Base-by-base conservation (phyloP, 2,329 filamentous ascomycete genomes). In the Colletotrichum truncatum region DNA sequence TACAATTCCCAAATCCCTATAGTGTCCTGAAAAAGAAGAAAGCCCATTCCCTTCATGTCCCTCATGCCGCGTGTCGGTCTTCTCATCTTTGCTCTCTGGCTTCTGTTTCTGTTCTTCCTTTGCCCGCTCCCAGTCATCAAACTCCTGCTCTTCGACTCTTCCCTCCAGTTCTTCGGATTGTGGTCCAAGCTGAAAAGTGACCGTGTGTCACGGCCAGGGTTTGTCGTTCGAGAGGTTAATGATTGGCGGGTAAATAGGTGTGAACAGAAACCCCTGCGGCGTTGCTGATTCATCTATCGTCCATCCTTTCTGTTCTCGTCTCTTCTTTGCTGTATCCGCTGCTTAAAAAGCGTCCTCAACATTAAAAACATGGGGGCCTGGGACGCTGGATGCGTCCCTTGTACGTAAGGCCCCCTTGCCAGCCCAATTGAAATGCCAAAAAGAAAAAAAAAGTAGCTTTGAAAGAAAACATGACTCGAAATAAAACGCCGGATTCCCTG, bases 401-500 rank as follows among this genome's bases (percentile, higher is more conserved):
- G 25, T n/a, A n/a, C n/a, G 45, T 48, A 26, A 16, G 25, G 23
- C 48, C n/a, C 63, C 43, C 62, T 21, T 30, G 57, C 63, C 63
- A 30, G 43, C 63, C 63, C 57, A 55, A 18, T n/a, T 39, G 18
- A 63, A 55, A 63, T 39, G 57, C 57, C 49, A 21, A 30, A 53
- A 43, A 32, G 38, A 9, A 58, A 59, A 26, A 49, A 64, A 64
- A 14, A 46, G 23, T 41, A 36, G n/a, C n/a, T 41, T 49, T 43
- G 9, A 30, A 49, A 6, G 21, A 60, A 65, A 65, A 55, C 49
- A 34, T 30, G 39, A 65, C 38, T 23, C 49, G 38, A 60, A 56
- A 51, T 43, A 54, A 39, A 66, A 66, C 63, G 57, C 63, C 63
- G 26, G 51, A 45, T 39, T 65, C 61, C 65, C 61, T 25, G 45